Evolutionary conservation across 768 basidiomycete genomes (phyloP).

Genomic region (Trametes punicea): DNA sequence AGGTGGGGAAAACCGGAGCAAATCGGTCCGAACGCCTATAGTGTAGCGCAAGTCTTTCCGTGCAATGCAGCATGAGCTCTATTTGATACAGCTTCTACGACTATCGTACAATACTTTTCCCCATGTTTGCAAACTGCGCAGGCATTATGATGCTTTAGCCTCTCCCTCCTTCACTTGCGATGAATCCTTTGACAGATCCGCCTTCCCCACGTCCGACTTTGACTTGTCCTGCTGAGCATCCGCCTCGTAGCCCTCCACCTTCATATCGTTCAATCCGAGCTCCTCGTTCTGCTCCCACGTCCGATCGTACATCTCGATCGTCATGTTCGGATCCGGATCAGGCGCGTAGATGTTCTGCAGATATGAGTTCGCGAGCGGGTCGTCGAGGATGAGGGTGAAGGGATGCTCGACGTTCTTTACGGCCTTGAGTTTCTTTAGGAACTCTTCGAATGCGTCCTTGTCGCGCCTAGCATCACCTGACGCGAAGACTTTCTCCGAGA

Average conservation of each 20-base stretch:
- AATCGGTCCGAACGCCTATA: background rate
- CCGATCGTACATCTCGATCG: slow-evolving; percentile 76
- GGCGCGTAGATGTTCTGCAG: slow-evolving; percentile 97
- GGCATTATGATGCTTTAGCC: background rate
- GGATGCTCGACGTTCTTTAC: slow-evolving; percentile 75
- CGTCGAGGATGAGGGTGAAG: slow-evolving; percentile 93
- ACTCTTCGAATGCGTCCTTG: slow-evolving; percentile 63
- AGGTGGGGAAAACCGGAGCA: background rate
- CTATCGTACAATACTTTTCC: slow-evolving; percentile 10
- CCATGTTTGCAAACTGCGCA: background rate
- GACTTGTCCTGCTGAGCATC: slow-evolving; percentile 17
- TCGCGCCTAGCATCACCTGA: slow-evolving; percentile 63
- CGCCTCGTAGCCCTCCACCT: slow-evolving; percentile 69
- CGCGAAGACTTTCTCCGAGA: slow-evolving; percentile 82
- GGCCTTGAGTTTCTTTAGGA: slow-evolving; percentile 73
- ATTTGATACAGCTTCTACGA: slow-evolving; percentile 7
- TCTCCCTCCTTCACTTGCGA: background rate
- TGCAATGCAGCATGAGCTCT: background rate
- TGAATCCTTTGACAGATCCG: background rate
- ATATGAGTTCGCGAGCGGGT: slow-evolving; percentile 94
- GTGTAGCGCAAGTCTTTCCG: background rate
- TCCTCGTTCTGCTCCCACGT: slow-evolving; percentile 92
- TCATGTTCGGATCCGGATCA: slow-evolving; percentile 94
- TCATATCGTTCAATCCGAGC: slow-evolving; percentile 87
- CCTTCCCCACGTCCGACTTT: background rate